Conservation (phyloP, 2,329 filamentous ascomycete genomes). For the Arthrobotrys musiformis region DNA sequence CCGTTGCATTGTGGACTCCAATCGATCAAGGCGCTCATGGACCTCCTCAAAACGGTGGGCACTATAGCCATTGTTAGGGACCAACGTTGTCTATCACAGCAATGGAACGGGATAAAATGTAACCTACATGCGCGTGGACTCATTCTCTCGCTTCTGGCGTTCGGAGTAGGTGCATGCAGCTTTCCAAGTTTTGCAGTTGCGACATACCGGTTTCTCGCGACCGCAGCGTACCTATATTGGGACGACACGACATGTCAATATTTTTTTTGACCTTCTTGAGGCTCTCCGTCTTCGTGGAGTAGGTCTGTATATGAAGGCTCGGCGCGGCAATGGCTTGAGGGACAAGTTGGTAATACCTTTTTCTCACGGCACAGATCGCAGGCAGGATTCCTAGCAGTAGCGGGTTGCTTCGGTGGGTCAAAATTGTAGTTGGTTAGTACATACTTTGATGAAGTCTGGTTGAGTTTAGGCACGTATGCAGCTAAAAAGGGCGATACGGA, state of each 20-base stretch:
- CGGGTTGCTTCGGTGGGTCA: constrained; percentile 26
- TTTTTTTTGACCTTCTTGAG: neutral
- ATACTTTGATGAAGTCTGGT: neutral
- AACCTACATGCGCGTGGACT: constrained; percentile 58
- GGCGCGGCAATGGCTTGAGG: constrained; percentile 6
- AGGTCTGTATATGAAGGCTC: constrained; percentile 3
- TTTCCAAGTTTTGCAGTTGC: constrained; percentile 59
- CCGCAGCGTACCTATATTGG: constrained; percentile 58
- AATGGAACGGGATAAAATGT: neutral
- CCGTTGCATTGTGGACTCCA: constrained; percentile 57
- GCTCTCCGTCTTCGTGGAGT: neutral
- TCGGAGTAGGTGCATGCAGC: constrained; percentile 59
- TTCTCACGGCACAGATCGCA: constrained; percentile 60
- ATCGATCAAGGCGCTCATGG: constrained; percentile 59
- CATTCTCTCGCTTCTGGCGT: constrained; percentile 59
- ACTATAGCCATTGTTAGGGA: constrained; percentile 41
- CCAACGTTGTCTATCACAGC: neutral
- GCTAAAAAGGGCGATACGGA: neutral
- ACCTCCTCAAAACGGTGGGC: constrained; percentile 60
- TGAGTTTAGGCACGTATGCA: constrained; percentile 19
- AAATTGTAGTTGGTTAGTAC: constrained; percentile 38
- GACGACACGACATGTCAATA: neutral
- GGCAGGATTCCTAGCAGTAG: constrained; percentile 58
- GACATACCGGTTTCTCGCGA: constrained; percentile 59
- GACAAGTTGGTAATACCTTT: constrained; percentile 55